A percentile compares a stretch with the other conserved stretches of the same genome.
Evolutionary conservation across 108 stramenopile species (phyloP).

Genomic region (Fragilaria crotonensis): DNA sequence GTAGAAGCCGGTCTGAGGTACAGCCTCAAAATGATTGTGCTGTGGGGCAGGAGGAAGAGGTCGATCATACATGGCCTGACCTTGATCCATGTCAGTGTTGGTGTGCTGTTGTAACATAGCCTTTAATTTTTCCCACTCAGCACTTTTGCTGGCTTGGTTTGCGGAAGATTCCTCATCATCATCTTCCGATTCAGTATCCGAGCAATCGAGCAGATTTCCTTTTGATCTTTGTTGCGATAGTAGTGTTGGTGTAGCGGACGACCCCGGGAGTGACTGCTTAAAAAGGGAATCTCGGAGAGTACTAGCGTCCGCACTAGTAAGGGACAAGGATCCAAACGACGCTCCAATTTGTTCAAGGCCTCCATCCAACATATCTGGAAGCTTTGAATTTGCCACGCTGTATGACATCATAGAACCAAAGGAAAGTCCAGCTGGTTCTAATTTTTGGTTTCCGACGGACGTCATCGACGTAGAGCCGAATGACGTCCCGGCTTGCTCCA

Average conservation of each 20-base stretch:
- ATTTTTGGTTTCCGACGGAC: conserved; percentile 13
- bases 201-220: conserved; percentile 38
- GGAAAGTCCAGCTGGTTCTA: conserved; percentile 19
- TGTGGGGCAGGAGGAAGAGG: neutral
- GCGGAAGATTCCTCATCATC: conserved; percentile 11
- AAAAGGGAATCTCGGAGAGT: conserved; percentile 7
- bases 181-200: conserved; percentile 46
- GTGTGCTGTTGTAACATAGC: conserved; percentile 8
- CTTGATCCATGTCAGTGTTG: neutral
- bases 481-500: conserved; percentile 14
- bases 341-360: conserved; percentile 42
- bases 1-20: neutral
- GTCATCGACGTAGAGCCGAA: conserved; percentile 41
- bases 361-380: conserved; percentile 21
- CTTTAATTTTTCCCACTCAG: conserved; percentile 42
- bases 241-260: conserved; percentile 10
- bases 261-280: conserved; percentile 14
- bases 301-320: conserved; percentile 12
- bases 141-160: conserved; percentile 9
- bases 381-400: neutral
- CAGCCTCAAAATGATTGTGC: neutral
- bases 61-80: neutral
- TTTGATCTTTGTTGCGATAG: conserved; percentile 22
- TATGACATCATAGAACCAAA: conserved; percentile 35
- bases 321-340: conserved; percentile 34